phyloP scores from a whole-genome alignment of 2,329 filamentous ascomycete species.

The Ascochyta viciae-villosae region DNA sequence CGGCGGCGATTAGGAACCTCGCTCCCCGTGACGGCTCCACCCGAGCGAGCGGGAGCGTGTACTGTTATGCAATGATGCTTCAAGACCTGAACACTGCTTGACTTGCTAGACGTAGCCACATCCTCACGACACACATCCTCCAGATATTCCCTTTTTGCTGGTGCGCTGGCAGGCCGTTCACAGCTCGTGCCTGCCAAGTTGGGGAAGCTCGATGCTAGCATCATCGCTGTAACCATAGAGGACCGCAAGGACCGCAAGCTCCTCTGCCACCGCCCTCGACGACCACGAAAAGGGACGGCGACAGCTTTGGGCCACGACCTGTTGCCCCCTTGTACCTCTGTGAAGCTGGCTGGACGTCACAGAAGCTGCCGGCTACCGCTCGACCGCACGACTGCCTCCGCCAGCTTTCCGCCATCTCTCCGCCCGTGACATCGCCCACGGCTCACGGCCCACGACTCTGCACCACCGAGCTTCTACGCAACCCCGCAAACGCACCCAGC shows the following conservation, averaged over 20 bases:
- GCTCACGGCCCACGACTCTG: constrained; percentile 14
- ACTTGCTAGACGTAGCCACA: neutral
- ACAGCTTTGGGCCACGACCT: constrained; percentile 1
- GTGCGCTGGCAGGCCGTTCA: constrained; percentile 16
- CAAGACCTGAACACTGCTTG: constrained; percentile 2
- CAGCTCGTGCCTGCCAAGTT: constrained; percentile 32
- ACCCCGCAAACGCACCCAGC: constrained; percentile 7
- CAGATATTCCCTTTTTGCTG: neutral
- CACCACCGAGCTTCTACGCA: constrained; percentile 18
- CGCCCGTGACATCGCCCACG: constrained; percentile 33
- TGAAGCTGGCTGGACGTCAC: neutral
- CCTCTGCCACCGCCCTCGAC: constrained; percentile 11
- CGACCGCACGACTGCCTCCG: constrained; percentile 4
- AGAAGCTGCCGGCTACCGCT: constrained; percentile 1
- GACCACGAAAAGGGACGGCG: neutral
- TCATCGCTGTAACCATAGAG: constrained; percentile 26
- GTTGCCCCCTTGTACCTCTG: neutral
- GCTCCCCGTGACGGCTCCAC: constrained; percentile 25
- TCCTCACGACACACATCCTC: neutral
- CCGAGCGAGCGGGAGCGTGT: constrained; percentile 23
- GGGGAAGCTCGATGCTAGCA: constrained; percentile 31
- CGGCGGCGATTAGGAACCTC: constrained; percentile 16
- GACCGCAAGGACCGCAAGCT: constrained; percentile 16
- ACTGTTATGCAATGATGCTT: constrained; percentile 15
- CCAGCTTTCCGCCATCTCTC: constrained; percentile 16